Percentiles rank a stretch among this genome's conserved stretches.
Evolutionary conservation across 345 rosid genomes (phyloP).

Genomic region (Mercurialis annua): DNA sequence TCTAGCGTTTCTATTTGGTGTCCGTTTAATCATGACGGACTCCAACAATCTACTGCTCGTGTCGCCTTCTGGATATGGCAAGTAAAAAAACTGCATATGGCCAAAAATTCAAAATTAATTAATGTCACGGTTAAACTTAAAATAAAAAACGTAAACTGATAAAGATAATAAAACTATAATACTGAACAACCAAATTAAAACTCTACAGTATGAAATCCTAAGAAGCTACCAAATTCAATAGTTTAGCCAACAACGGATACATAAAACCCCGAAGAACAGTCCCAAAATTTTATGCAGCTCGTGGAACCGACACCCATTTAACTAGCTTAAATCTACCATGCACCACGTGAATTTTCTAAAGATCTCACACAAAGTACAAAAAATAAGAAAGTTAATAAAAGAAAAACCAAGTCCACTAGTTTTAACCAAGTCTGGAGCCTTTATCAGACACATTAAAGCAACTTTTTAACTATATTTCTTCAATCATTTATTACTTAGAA

Average conservation of each 20-base stretch:
- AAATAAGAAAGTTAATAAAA: background rate
- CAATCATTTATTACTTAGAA: background rate
- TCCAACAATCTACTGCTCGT: conserved; percentile 1
- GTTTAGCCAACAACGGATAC: background rate
- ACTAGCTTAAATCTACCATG: background rate
- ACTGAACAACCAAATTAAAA: background rate
- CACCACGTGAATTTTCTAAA: background rate
- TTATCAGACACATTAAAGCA: background rate
- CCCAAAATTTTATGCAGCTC: background rate
- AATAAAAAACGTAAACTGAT: background rate
- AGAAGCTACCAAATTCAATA: background rate
- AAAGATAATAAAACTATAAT: background rate
- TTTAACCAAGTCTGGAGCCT: background rate
- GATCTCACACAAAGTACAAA: background rate
- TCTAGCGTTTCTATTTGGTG: conserved; percentile 59
- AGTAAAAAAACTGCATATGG: conserved; percentile 7
- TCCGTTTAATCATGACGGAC: conserved; percentile 55
- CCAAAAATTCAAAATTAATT: background rate
- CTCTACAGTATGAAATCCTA: background rate
- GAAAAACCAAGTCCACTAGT: background rate
- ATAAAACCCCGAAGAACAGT: background rate
- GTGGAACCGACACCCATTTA: background rate
- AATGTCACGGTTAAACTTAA: background rate
- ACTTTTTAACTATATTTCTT: background rate
- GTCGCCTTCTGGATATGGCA: conserved; percentile 1